These are phyloP conservation scores for Cyanodermella asteris DNA, from an alignment of 2,329 filamentous ascomycete species.

Conservation along the genomic window DNA sequence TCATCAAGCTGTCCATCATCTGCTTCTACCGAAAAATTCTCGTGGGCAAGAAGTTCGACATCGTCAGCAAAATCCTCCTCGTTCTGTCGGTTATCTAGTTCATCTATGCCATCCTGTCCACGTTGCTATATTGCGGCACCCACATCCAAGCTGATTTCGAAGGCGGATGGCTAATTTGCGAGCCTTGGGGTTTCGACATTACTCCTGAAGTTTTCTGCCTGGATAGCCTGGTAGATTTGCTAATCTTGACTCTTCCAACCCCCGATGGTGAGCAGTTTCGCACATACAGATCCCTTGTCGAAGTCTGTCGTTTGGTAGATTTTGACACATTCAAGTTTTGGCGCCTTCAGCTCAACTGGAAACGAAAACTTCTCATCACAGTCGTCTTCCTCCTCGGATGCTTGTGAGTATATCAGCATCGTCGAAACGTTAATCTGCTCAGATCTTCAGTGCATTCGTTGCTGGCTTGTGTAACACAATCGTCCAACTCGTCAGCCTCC, in stretches of 20 bases:
- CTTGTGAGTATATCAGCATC: conserved; percentile 1
- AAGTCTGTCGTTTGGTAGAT: neutral
- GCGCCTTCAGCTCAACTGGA: neutral
- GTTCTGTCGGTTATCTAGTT: conserved; percentile 1
- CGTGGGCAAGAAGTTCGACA: conserved; percentile 1
- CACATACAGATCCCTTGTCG: no score
- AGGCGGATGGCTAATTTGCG: conserved; percentile 1
- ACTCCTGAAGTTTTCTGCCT: neutral
- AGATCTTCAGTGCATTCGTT: conserved; percentile 1
- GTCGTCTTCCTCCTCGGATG: conserved; percentile 1
- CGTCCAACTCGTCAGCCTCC: neutral
- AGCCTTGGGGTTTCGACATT: conserved; percentile 1
- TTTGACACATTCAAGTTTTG: conserved; percentile 1
- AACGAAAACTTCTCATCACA: conserved; percentile 1
- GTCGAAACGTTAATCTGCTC: no score
- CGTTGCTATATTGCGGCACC: conserved; percentile 2
- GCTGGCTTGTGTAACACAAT: conserved; percentile 1
- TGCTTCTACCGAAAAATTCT: conserved; percentile 3
- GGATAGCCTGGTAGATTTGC: conserved; percentile 1
- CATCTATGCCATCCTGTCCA: conserved; percentile 1
- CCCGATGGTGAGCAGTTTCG: no score
- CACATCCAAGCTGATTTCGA: conserved; percentile 1
- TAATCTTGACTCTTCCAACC: neutral
- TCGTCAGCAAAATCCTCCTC: neutral
- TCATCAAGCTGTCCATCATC: conserved; percentile 2